Evolutionary conservation across 192 early-diverging fungal species (phyloP), one percentile per base, ranked within the genome.

Genomic region (Dispira parvispora): DNA sequence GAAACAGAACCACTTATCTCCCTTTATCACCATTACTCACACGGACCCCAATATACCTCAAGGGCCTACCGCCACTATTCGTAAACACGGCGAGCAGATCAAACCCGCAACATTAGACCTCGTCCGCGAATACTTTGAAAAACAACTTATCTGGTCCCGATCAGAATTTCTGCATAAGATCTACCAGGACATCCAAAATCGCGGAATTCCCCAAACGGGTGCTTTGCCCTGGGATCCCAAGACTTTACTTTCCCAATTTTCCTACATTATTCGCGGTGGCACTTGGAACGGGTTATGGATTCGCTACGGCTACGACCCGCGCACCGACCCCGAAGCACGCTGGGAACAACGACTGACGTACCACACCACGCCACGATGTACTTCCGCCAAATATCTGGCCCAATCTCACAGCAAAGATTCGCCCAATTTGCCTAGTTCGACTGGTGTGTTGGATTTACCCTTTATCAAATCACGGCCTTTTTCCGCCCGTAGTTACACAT

Each of bases 261-360:
- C 57, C 25, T 60, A 60, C 57, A 43, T 21, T 14, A 60, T 60
- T 18, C 25, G 12, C 12, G 57, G 32, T 10, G 57, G 57, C 4
- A 16, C 32, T 11, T 60, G 25, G 25, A 27, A 60, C 12, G 16
- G n/a, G 3, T 12, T 14, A 13, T 60, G 57, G 57, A 12, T 60
- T 42, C 25, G 57, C 11, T 60, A 60, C 38, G 28, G 57, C 3
- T 60, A 43, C 42, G 57, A 60, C 42, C 57, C 57, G 0, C 57
- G 57, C 8, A 18, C 3, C 13, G 38, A 60, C 13, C 57, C 57
- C 3, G 12, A 12, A 18, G 57, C 57, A 16, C 57, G 57, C 32
- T 60, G 32, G 27, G 11, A 28, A 18, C 32, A 42, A 14, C 32
- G 42, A 11, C 14, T 42, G 25, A 9, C 38, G 0, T 42, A 26